Evolutionary conservation across 23 red algal genomes (phyloP), one percentile per base, ranked within the genome.

Genomic region (Cyanidioschyzon merolae): DNA sequence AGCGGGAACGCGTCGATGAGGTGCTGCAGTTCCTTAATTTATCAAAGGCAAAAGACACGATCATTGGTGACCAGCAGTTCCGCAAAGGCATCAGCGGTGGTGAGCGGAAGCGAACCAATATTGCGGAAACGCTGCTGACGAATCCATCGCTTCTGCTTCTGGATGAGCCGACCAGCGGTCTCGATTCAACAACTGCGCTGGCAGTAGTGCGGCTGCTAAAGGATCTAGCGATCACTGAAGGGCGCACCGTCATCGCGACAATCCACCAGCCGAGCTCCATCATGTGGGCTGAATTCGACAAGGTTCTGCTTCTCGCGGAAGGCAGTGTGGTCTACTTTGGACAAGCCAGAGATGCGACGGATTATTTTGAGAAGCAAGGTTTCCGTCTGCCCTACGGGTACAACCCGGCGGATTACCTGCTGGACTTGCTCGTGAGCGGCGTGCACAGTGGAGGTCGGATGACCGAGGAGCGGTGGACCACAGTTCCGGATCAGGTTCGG

Each of bases 231-330:
- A 25, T 71, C 7, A 25, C 35, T 38, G 88, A 90, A 7, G 88
- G 84, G 58, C 80, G 75, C 16, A 90, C 87, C 15, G 75, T 96
- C 58, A 77, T 96, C 25, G 80, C 80, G 34, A 96, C 92, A 57
- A 87, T 96, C 31, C 92, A 96, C 41, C 92, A 96, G 40, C 92
- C 92, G 27, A 84, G 83, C 37, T 86, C 80, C 34, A 68, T 78
- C 59, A 96, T 96, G 83, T 90, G 86, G 41, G 63, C 63, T 27
- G 77, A 89, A 51, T 96, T 96, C 75, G 84, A 90, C 75, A 90
- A 90, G 41, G 40, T 96, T 27, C 39, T 96, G 77, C 67, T 96
- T 1, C 77, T 96, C 18, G 51, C 84, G 2, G 80, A 71, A 0
- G 88, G 92, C 38, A 80, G 67, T 50, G 76, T 82, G 24, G 83